A percentile compares a stretch with the other conserved stretches of the same genome.
Evolutionary conservation across 352 stramenopile species (phyloP).

Genomic region (Phytophthora citrophthora): DNA sequence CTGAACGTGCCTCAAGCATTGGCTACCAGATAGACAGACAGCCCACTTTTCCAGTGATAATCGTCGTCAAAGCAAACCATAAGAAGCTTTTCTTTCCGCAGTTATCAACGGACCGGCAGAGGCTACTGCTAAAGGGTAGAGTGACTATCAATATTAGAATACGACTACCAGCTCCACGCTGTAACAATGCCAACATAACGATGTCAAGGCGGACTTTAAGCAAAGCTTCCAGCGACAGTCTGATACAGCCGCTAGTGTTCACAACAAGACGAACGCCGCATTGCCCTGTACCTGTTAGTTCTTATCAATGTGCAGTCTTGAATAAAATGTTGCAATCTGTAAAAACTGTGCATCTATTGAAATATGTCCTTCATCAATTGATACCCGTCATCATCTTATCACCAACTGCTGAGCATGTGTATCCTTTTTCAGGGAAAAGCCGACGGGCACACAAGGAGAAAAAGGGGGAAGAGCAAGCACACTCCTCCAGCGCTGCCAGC

Average conservation of each 20-base stretch:
- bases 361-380: background rate
- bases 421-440: conserved; percentile 33
- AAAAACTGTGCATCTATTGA: background rate
- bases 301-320: background rate
- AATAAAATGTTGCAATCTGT: background rate
- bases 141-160: no score
- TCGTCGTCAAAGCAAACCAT: no score
- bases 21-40: no score
- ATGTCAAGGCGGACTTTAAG: background rate
- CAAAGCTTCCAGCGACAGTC: conserved; percentile 2
- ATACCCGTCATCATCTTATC: conserved; percentile 10
- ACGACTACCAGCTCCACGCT: background rate
- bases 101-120: background rate
- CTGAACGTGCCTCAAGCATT: background rate
- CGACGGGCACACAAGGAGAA: conserved; percentile 35
- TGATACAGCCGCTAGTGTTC: background rate
- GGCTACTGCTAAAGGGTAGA: background rate
- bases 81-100: background rate
- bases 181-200: background rate
- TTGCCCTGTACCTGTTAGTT: background rate
- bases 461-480: conserved; percentile 30
- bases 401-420: background rate
- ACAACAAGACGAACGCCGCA: conserved; percentile 4
- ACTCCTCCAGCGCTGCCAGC: conserved; percentile 4
- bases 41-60: no score